Evolutionary conservation across 2,329 filamentous ascomycete species (phyloP).

Genomic region (Clarireedia paspali): DNA sequence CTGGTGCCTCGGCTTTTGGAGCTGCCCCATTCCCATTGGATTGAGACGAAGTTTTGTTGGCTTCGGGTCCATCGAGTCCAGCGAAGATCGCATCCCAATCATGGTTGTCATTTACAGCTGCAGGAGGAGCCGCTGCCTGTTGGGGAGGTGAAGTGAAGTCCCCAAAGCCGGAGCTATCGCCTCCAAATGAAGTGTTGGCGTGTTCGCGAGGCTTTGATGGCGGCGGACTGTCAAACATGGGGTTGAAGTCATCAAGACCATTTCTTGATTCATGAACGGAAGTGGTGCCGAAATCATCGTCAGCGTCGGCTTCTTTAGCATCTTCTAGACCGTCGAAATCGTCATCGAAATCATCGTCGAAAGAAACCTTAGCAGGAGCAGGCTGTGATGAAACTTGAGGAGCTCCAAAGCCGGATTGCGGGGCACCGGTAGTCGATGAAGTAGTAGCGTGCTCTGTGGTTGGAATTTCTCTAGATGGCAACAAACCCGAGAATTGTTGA

Average conservation of each 20-base stretch:
- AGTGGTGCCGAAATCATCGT: constrained; percentile 73
- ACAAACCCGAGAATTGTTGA: constrained; percentile 44
- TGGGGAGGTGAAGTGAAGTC: constrained; percentile 44
- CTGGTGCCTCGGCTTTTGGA: constrained; percentile 17
- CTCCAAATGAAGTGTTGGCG: constrained; percentile 23
- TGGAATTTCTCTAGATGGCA: constrained; percentile 47
- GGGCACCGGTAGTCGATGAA: constrained; percentile 21
- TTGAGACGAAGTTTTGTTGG: constrained; percentile 7
- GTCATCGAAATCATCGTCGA: constrained; percentile 66
- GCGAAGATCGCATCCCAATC: constrained; percentile 97
- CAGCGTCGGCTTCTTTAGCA: constrained; percentile 70
- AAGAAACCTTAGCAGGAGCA: constrained; percentile 42
- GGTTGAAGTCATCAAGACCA: constrained; percentile 70
- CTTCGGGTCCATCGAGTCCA: constrained; percentile 54
- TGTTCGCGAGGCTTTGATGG: constrained; percentile 26
- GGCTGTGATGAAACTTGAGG: constrained; percentile 25
- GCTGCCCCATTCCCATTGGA: constrained; percentile 15
- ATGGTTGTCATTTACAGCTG: constrained; percentile 46
- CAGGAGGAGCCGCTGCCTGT: constrained; percentile 32
- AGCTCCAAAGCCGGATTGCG: constrained; percentile 19
- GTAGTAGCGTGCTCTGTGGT: constrained; percentile 26
- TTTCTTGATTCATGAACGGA: constrained; percentile 48
- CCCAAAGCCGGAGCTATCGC: constrained; percentile 29
- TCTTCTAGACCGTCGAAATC: constrained; percentile 80
- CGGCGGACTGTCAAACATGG: constrained; percentile 63